Evolutionary conservation across 2,329 filamentous ascomycete species (phyloP), one percentile per base, ranked within the genome.

Genomic region (Ophiostoma himal-ulmi): DNA sequence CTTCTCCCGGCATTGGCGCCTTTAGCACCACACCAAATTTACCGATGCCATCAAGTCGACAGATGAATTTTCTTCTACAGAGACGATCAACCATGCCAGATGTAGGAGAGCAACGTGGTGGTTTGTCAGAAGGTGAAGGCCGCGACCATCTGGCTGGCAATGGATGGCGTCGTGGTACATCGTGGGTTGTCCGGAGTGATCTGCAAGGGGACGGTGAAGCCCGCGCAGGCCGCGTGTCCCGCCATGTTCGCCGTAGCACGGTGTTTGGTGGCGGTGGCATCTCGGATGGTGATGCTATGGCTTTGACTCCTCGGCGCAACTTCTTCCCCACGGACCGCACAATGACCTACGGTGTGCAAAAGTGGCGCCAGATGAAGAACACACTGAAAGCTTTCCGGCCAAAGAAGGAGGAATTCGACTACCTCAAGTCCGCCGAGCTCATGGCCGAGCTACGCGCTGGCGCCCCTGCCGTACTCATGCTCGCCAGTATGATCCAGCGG

Each of bases 401-500:
- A 75, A 92, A 90, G 79, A 96, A 92, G 78, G 91, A 92, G 69
- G 93, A 97, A 70, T 91, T 97, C 72, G 95, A 99, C 78, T 93
- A 95, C 77, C 90, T 91, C 77, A 99, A 98, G 79, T 98, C 94
- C 11, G 93, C 95, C 1, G 95, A 99, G 79, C 84, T 99, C 66
- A 94, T 99, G 87, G 95, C 95, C 1, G 95, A 99, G 79, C 83
- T 99, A 52, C 87, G 95, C 67, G 96, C 95, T 62, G 95, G 93
- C 69, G 93, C 94, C 1, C 95, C 95, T 3, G 95, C 95, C 34
- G 95, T 94, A 26, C 83, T 99, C 71, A 96, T 99, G 80, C 83
- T 99, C 69, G 95, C 95, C 8, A 97, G 94, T 77, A 97, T 98
- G 92, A 95, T 98, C 75, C 95, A 98, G 80, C 87, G 95, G 71